Conservation (phyloP, 2,329 filamentous ascomycete genomes). For the Nemania bipapillata region DNA sequence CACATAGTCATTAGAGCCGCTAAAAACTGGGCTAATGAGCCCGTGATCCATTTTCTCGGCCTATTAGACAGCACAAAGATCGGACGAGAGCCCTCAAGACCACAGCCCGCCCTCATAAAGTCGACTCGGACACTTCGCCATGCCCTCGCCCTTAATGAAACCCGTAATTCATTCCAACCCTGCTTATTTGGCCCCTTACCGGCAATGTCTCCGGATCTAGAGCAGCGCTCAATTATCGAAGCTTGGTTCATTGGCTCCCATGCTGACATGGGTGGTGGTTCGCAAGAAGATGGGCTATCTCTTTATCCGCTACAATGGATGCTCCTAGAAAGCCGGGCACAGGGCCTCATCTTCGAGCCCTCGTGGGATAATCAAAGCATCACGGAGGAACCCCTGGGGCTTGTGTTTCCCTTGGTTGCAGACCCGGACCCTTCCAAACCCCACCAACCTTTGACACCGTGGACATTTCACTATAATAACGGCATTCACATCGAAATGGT, state of each 20-base stretch:
- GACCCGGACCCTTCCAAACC: slow-evolving; percentile 31
- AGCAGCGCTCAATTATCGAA: slow-evolving; percentile 49
- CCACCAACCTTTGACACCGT: slow-evolving; percentile 32
- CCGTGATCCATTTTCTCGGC: slow-evolving; percentile 54
- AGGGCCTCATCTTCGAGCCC: slow-evolving; percentile 48
- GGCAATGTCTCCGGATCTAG: slow-evolving; percentile 40
- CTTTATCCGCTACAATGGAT: slow-evolving; percentile 59
- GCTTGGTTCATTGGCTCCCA: slow-evolving; percentile 56
- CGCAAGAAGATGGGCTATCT: slow-evolving; percentile 53
- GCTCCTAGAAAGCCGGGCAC: slow-evolving; percentile 50
- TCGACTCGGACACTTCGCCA: slow-evolving; percentile 54
- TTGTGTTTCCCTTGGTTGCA: slow-evolving; percentile 36
- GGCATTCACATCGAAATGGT: slow-evolving; percentile 44
- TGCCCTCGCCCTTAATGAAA: slow-evolving; percentile 55
- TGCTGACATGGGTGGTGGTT: slow-evolving; percentile 53
- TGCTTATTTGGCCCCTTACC: slow-evolving; percentile 45
- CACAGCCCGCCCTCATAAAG: slow-evolving; percentile 47
- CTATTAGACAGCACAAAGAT: slow-evolving; percentile 53
- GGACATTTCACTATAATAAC: slow-evolving; percentile 42
- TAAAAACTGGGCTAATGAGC: slow-evolving; percentile 42
- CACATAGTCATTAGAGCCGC: slow-evolving; percentile 26
- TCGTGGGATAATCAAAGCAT: slow-evolving; percentile 31
- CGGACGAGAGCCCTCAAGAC: slow-evolving; percentile 46
- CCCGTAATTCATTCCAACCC: slow-evolving; percentile 44
- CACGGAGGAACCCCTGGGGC: slow-evolving; percentile 39